Evolutionary conservation across 1,284 basidiomycete species (phyloP), one percentile per base, ranked within the genome.

Genomic region (Microstroma glucosiphilum): DNA sequence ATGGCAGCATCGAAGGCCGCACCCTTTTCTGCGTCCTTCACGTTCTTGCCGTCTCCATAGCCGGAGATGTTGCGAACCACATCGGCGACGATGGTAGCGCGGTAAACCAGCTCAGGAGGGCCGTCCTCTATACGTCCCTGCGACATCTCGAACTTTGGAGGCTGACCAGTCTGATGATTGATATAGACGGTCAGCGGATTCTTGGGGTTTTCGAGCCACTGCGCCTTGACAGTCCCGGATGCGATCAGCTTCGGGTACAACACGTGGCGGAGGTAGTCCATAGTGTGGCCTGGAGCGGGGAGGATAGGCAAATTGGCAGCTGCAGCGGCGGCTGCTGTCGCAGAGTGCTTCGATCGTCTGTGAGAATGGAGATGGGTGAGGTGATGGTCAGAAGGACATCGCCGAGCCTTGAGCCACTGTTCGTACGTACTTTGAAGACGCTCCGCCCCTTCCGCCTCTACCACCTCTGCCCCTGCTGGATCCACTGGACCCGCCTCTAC

Each of bases 21-120:
- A 41, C 46, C 25, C 40, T 56, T 58, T 72, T 90, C 86, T 1
- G 92, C 88, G 40, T 88, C 85, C 70, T 88, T 89, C 73, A 83
- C 86, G 9, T 80, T 82, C 1, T 81, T n/a, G 59, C 83, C 82
- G 77, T 96, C 92, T 83, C 92, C 75, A 3, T 82, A 76, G 9
- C 82, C 83, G 37, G 80, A 53, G 53, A 83, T 68, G 12, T 66
- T 57, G 53, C 63, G 67, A 7, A 68, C 70, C 6, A 60, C 63
- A 41, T 70, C 70, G n/a, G 70, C 68, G 40, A 65, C 48, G 15
- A 63, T 25, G 21, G 26, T 61, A n/a, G 56, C 56, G 25, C 40
- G 40, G 19, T 72, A 62, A 41, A 70, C 65, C 49, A 53, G 67
- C 48, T 75, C 69, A 37, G 30, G 30, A 19, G 66, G 63, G 11